A percentile compares a stretch with the other conserved stretches of the same genome.
Evolutionary conservation across 805 yeast species (phyloP).

Genomic region (Yarrowia keelungensis): DNA sequence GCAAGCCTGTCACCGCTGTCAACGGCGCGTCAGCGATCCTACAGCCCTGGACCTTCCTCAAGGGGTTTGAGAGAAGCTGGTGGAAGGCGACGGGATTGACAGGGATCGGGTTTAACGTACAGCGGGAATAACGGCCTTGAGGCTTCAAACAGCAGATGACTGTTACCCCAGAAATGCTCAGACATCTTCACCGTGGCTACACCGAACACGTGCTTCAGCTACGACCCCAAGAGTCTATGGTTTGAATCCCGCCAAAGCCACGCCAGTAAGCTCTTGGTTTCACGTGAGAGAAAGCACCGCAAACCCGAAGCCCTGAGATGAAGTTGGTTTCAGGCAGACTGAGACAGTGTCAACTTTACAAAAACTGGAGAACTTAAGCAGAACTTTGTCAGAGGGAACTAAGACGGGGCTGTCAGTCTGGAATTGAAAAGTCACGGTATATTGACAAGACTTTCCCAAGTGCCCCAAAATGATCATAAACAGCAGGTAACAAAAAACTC

Average conservation of each 20-base stretch:
- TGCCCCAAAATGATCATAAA: too few relatives aligned
- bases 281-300: slow-evolving; percentile 11
- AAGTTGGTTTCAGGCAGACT: not conserved
- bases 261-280: not conserved
- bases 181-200: too few relatives aligned
- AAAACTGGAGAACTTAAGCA: not conserved
- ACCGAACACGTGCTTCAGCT: not conserved
- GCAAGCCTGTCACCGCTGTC: not conserved
- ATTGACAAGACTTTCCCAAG: too few relatives aligned
- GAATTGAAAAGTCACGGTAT: too few relatives aligned
- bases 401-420: too few relatives aligned
- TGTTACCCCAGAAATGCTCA: too few relatives aligned
- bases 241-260: not conserved
- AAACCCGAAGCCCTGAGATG: slow-evolving; percentile 10
- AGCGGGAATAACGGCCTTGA: too few relatives aligned
- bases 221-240: not conserved
- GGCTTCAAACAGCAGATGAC: too few relatives aligned
- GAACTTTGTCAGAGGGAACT: not conserved
- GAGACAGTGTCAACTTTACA: not conserved
- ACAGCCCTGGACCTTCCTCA: not conserved
- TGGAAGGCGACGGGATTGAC: not conserved
- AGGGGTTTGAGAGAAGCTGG: not conserved
- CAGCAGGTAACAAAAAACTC: too few relatives aligned
- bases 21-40: not conserved
- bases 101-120: too few relatives aligned